Conservation (phyloP, 202 grass and related monocot species). For the Zizania palustris region DNA sequence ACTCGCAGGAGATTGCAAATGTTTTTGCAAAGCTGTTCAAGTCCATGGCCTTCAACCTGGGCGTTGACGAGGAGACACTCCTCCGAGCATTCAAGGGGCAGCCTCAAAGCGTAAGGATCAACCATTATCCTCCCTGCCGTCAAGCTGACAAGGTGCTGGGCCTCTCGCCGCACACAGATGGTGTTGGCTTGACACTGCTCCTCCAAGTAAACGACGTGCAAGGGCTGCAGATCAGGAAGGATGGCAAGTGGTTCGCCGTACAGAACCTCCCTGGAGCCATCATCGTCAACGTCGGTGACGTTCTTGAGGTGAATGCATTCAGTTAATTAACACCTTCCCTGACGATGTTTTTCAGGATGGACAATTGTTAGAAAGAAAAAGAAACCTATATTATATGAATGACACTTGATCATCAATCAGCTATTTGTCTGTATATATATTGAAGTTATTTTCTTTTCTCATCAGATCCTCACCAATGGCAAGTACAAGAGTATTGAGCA, state of each 20-base stretch:
- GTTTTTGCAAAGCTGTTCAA: slow-evolving; percentile 41
- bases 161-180: slow-evolving; percentile 62
- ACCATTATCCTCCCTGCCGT: slow-evolving; percentile 64
- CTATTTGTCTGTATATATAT: background rate
- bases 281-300: slow-evolving; percentile 61
- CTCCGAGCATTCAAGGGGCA: slow-evolving; percentile 3
- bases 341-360: background rate
- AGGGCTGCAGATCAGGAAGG: slow-evolving; percentile 55
- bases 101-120: slow-evolving; percentile 46
- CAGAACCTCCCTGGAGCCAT: slow-evolving; percentile 48
- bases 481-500: slow-evolving; percentile 72
- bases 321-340: background rate
- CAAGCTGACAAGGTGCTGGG: slow-evolving; percentile 51
- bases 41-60: slow-evolving; percentile 51
- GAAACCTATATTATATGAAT: background rate
- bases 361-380: background rate
- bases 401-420: background rate
- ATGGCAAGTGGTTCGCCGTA: slow-evolving; percentile 45
- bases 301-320: slow-evolving; percentile 47
- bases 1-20: slow-evolving; percentile 49
- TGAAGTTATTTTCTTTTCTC: background rate
- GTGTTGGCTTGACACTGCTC: slow-evolving; percentile 55
- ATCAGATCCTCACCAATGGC: slow-evolving; percentile 52
- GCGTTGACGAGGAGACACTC: background rate
- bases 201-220: slow-evolving; percentile 48